Evolutionary conservation across 306 rosid species (phyloP), one percentile per base, ranked within the genome.

Genomic region (Vigna reflexopilosa): DNA sequence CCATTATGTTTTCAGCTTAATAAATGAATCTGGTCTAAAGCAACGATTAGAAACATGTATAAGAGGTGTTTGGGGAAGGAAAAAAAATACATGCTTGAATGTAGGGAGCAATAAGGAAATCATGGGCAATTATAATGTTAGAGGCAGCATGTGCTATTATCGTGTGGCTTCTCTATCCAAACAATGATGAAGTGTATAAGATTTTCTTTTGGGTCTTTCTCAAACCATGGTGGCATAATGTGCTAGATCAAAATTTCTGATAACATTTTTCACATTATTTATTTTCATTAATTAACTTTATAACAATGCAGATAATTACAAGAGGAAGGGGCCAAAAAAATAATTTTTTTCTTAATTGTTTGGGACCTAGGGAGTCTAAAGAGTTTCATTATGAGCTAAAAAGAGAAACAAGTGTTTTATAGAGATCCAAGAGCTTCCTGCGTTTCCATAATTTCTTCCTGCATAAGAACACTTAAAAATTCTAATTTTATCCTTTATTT

Each of bases 11-110:
- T 91, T 84, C 91, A 95, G 99, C 83, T 83, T 91, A 80, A 90
- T 95, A 73, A 93, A 89, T 78, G 99, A 93, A 81, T 87, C 98
- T 75, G 98, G 97, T 79, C 97, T 95, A 84, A 95, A 95, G 93
- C 90, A 87, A 85, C 86, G 99, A 84, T 77, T 93, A 73, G 22
- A 22, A 52, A 47, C 7, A 16, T 67, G 42, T 38, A 16, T 51
- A 73, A 57, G 86, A 72, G 52, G 76, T 36, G 78, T 51, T 42
- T 48, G 34, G 56, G 61, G 24, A 5, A 52, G 3, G 20, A 55
- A 63, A 84, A 28, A 71, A 9, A 11, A 66, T 84, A 84, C 84
- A 78, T 89, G 97, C 89, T 85, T 77, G 94, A 93, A 86, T 90
- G 84, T 84, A 82, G 91, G 87, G 83, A 83, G 73, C 88, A 7